These are phyloP conservation scores for Mimosa bimucronata DNA, from an alignment of 306 rosid genomes.

Conservation along the genomic window DNA sequence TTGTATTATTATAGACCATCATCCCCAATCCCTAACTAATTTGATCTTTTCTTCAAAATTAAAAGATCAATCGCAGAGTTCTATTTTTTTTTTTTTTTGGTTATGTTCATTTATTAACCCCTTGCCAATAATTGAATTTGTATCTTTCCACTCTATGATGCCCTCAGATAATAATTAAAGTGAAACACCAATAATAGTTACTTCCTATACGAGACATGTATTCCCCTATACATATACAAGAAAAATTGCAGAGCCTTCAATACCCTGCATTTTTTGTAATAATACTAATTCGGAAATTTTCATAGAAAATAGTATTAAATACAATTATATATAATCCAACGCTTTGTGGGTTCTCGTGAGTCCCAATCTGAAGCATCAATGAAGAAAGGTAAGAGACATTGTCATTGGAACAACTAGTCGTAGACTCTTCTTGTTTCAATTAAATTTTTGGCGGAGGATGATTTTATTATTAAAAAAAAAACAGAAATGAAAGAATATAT, in stretches of 20 bases:
- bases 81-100: not conserved
- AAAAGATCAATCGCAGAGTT: not conserved
- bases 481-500: not conserved
- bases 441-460: not conserved
- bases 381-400: too few relatives aligned
- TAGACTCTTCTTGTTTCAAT: not conserved
- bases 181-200: not conserved
- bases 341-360: too few relatives aligned
- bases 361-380: too few relatives aligned
- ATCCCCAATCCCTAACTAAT: not conserved
- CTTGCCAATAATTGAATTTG: not conserved
- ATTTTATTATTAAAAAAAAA: too few relatives aligned
- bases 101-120: not conserved
- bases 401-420: too few relatives aligned
- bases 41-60: not conserved
- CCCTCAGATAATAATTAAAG: not conserved
- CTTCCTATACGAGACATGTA: not conserved
- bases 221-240: not conserved
- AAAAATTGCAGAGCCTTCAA: not conserved
- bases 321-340: too few relatives aligned
- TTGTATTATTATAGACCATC: not conserved
- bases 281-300: too few relatives aligned
- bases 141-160: not conserved
- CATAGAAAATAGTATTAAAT: too few relatives aligned
- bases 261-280: too few relatives aligned